Evolutionary conservation across 768 basidiomycete genomes (phyloP).

Genomic region (Antrodiella citrinella): DNA sequence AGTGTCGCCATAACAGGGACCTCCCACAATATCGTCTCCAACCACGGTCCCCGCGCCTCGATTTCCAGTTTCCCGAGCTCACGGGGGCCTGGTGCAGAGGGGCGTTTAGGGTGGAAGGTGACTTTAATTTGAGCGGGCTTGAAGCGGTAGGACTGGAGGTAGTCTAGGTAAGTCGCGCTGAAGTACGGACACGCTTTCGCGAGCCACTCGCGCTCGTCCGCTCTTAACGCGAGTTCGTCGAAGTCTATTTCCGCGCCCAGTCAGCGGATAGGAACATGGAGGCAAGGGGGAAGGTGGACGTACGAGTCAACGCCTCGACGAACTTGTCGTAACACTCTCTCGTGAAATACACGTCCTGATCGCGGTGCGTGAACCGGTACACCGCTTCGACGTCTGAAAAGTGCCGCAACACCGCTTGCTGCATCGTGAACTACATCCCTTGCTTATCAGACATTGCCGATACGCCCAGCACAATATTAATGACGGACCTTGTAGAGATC

Average conservation of each 20-base stretch:
- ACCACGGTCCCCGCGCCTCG: conserved; percentile 65
- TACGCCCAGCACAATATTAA: background rate
- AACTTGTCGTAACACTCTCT: conserved; percentile 55
- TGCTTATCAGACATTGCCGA: background rate
- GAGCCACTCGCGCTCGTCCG: conserved; percentile 63
- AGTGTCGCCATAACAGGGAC: conserved; percentile 91
- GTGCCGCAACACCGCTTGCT: conserved; percentile 76
- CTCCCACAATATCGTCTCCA: conserved; percentile 89
- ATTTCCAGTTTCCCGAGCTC: conserved; percentile 61
- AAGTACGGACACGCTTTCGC: conserved; percentile 66
- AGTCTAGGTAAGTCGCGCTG: conserved; percentile 63
- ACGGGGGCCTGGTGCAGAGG: background rate
- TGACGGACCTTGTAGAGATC: conserved; percentile 82
- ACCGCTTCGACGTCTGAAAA: conserved; percentile 66
- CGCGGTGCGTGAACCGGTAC: conserved; percentile 80
- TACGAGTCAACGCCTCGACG: conserved; percentile 46
- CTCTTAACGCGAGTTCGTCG: conserved; percentile 47
- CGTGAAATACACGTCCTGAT: conserved; percentile 55
- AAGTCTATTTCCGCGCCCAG: conserved; percentile 47
- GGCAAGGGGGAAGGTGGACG: conserved; percentile 16
- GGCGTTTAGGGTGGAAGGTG: conserved; percentile 46
- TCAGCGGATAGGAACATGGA: background rate
- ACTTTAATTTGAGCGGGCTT: conserved; percentile 66
- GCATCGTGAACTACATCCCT: conserved; percentile 69
- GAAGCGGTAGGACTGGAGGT: conserved; percentile 60